These are phyloP conservation scores for Coniosporium apollinis DNA, from an alignment of 495 filamentous ascomycete species.

Conservation along the genomic window DNA sequence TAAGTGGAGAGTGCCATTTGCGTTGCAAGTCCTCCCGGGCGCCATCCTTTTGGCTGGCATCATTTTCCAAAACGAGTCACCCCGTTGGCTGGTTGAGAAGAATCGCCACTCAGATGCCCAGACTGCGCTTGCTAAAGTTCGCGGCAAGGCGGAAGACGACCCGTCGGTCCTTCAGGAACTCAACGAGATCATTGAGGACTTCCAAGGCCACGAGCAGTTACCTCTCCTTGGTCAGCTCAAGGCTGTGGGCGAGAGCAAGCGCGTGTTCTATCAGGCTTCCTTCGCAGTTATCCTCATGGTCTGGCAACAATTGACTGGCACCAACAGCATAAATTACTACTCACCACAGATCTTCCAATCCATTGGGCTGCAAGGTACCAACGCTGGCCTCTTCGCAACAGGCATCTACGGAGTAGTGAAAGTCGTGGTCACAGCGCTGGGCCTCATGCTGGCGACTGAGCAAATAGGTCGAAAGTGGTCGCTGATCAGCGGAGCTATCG, in stretches of 20 bases:
- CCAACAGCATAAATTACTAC: constrained; percentile 32
- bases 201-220: constrained; percentile 14
- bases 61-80: constrained; percentile 9
- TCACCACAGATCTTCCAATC: constrained; percentile 55
- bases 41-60: constrained; percentile 5
- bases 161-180: constrained; percentile 6
- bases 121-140: constrained; percentile 3
- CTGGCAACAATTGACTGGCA: constrained; percentile 21
- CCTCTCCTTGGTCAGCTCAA: constrained; percentile 10
- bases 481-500: not conserved
- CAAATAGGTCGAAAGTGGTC: constrained; percentile 13
- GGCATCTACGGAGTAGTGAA: constrained; percentile 50
- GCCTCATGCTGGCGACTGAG: constrained; percentile 14
- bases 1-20: constrained; percentile 6
- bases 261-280: constrained; percentile 11
- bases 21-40: constrained; percentile 9
- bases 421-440: constrained; percentile 21
- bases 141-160: constrained; percentile 6
- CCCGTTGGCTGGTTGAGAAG: constrained; percentile 5
- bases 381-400: constrained; percentile 40
- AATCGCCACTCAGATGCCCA: constrained; percentile 5
- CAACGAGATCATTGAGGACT: constrained; percentile 13
- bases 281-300: constrained; percentile 20
- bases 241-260: constrained; percentile 11
- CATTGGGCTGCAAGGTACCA: constrained; percentile 35